These are phyloP conservation scores for Besnoitia besnoiti DNA, from an alignment of 169 alveolate genomes.

Conservation along the genomic window DNA sequence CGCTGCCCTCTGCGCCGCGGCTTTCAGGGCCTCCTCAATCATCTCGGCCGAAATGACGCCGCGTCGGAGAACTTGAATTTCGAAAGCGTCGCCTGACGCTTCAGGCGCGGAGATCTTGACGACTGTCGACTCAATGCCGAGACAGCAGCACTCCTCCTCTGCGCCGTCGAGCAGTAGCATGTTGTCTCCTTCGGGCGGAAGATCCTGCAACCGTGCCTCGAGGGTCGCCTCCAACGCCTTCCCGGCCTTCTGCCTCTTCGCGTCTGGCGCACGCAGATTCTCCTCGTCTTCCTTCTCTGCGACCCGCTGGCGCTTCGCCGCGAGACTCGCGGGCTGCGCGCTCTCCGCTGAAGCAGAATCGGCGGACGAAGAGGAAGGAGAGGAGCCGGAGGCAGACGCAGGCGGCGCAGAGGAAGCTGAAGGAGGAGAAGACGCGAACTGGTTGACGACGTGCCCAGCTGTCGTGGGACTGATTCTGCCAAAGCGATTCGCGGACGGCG, in stretches of 20 bases:
- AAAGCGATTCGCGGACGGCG: constrained; percentile 91
- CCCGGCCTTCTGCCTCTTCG: neutral
- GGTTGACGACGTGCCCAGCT: constrained; percentile 86
- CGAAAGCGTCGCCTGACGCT: neutral
- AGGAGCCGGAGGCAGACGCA: neutral
- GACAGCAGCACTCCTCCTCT: constrained; percentile 15
- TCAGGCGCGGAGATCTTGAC: neutral
- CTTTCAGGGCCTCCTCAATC: constrained; percentile 34
- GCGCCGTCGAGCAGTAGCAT: neutral
- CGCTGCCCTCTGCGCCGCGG: neutral
- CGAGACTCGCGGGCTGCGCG: neutral
- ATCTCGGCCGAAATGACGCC: constrained; percentile 23
- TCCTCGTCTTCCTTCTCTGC: neutral
- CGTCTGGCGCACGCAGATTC: neutral
- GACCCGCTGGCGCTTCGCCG: neutral
- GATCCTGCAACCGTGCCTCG: neutral
- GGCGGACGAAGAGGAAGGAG: neutral
- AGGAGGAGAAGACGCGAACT: constrained; percentile 19
- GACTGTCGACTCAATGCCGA: constrained; percentile 64
- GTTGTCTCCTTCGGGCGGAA: constrained; percentile 41
- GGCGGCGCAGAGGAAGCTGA: neutral
- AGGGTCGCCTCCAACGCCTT: neutral
- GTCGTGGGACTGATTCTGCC: constrained; percentile 91
- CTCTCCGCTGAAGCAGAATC: neutral
- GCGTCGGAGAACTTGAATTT: constrained; percentile 29